These are phyloP conservation scores for Phyllosticta citribraziliensis DNA, from an alignment of 2,329 filamentous ascomycete genomes.

Conservation along the genomic window DNA sequence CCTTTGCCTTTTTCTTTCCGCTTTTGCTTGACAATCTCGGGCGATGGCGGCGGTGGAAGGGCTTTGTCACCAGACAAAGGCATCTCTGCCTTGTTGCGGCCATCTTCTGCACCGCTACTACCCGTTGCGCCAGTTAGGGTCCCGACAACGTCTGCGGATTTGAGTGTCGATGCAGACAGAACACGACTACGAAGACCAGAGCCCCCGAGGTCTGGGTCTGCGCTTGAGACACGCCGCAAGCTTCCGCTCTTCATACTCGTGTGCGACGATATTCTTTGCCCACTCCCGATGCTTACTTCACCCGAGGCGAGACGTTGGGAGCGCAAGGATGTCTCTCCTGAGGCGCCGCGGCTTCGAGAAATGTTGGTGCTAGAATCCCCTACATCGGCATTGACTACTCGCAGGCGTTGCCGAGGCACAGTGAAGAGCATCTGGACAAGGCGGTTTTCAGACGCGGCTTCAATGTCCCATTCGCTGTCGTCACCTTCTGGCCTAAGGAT, in stretches of 20 bases:
- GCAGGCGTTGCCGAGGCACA: conserved; percentile 72
- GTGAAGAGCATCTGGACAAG: conserved; percentile 70
- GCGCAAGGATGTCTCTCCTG: background rate
- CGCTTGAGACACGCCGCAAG: background rate
- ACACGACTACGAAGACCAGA: background rate
- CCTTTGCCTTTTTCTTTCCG: background rate
- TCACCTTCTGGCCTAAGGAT: conserved; percentile 18
- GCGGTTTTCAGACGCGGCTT: conserved; percentile 35
- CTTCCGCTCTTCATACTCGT: background rate
- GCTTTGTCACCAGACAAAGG: background rate
- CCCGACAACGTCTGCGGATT: background rate
- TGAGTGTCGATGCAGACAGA: background rate
- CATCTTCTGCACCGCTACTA: background rate
- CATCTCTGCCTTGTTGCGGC: background rate
- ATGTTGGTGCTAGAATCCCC: background rate
- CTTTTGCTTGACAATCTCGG: background rate
- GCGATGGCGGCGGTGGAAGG: background rate
- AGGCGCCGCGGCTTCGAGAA: background rate
- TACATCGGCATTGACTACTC: conserved; percentile 63
- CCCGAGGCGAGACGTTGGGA: background rate
- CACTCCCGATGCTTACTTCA: background rate
- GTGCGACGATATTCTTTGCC: background rate
- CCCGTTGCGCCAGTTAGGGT: background rate
- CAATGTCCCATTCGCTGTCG: conserved; percentile 43
- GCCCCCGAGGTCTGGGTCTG: background rate